phyloP scores from a whole-genome alignment of 2,329 filamentous ascomycete species.

The Venturia oleaginea region DNA sequence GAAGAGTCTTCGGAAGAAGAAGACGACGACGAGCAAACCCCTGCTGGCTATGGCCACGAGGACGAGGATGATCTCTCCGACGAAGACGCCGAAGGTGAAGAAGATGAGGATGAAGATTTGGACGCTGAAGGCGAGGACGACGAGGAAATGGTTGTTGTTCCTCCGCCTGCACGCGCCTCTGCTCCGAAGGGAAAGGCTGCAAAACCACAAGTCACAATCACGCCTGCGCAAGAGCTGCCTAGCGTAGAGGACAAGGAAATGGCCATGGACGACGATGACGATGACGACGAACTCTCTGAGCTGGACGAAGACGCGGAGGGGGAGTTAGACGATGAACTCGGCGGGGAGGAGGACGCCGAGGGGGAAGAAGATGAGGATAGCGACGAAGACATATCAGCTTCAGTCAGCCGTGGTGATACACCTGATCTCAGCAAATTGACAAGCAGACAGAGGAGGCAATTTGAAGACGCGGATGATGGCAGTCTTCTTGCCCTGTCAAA shows the following conservation, averaged over 20 bases:
- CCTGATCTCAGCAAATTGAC: conserved; percentile 59
- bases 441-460: conserved; percentile 54
- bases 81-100: conserved; percentile 28
- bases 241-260: conserved; percentile 43
- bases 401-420: conserved; percentile 46
- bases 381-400: conserved; percentile 44
- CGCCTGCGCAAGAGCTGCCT: conserved; percentile 24
- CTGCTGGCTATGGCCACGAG: conserved; percentile 17
- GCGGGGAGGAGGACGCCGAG: conserved; percentile 22
- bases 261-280: conserved; percentile 39
- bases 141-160: conserved; percentile 18
- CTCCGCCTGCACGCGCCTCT: conserved; percentile 14
- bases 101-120: conserved; percentile 31
- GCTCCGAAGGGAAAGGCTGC: conserved; percentile 20
- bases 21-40: conserved; percentile 25
- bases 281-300: conserved; percentile 34
- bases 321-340: conserved; percentile 26
- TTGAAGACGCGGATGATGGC: conserved; percentile 42
- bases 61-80: conserved; percentile 26
- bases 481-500: conserved; percentile 45
- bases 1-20: conserved; percentile 32
- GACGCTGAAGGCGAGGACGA: conserved; percentile 26
- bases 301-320: conserved; percentile 38
- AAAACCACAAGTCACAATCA: conserved; percentile 29
- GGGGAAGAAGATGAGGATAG: conserved; percentile 33